Base-by-base conservation (phyloP, 345 rosid genomes). In the Pelargonium nanum region DNA sequence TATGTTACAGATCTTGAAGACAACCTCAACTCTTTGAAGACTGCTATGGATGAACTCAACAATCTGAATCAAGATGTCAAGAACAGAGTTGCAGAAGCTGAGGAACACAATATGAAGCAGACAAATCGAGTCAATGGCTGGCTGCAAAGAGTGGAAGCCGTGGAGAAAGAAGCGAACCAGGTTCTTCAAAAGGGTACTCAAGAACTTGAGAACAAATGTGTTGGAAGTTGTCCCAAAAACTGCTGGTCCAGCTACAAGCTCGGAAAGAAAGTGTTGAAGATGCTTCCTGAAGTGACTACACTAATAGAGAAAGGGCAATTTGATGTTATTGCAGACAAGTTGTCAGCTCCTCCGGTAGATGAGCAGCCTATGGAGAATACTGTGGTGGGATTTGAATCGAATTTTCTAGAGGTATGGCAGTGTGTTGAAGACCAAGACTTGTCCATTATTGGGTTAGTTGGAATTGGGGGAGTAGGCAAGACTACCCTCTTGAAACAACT, bases 401-500 rank as follows among this genome's bases (percentile, higher is more conserved):
- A 13, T 15, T 21, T 63, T 53, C 30, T 54, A 28, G 25, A 63
- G 22, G 52, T 55, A 26, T 63, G 67, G 67, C 22, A 20, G n/a
- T 21, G 20, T 5, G 2, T 53, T 30, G 21, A 24, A 32, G n/a
- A 55, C 24, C 0, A 24, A 0, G 0, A 19, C 6, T 59, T 4
- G 0, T 2, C 30, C 1, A 24, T 55, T 12, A 17, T 64, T 40
- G 63, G 69, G 23, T 6, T 66, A 4, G 58, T 57, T 19, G 69
- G 69, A 13, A n/a, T n/a, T n/a, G n/a, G n/a, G n/a, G n/a, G n/a
- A n/a, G n/a, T n/a, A n/a, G n/a, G n/a, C 0, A 65, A 59, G 51
- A 66, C 69, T 2, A 66, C 63, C 25, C 63, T 66, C 10, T 34
- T 66, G 16, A 58, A 56, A 2, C 57, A 58, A 28, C 50, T 58